Evolutionary conservation across 2,329 filamentous ascomycete genomes (phyloP), one percentile per base, ranked within the genome.

Genomic region (Neurospora sp.): DNA sequence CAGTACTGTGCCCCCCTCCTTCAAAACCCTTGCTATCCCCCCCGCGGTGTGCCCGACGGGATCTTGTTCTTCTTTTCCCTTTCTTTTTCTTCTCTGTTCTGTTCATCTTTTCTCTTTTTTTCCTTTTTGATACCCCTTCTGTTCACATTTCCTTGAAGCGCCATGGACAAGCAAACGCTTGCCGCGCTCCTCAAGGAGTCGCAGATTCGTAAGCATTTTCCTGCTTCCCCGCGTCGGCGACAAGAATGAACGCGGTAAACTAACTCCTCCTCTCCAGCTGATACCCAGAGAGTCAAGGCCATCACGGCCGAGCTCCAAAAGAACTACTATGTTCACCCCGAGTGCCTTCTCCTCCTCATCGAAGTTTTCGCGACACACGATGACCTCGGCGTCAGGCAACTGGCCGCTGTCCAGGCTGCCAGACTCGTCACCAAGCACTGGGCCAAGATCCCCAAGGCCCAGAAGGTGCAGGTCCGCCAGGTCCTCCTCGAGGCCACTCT

Each of bases 281-380:
- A 97, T 82, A 97, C 93, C 74, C 89, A 92, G 76, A 89, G 90
- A 82, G 90, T 97, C 81, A 96, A 97, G 87, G 89, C 91, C 74
- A 93, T 94, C 73, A 99, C 95, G 19, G 89, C 91, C 71, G 89
- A 93, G 77, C 88, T 98, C 71, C 94, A 97, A 82, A 96, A 96
- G 66, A 92, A 92, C 82, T 98, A 92, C 85, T 98, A 97, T 84
- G 90, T 89, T 77, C 88, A 93, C 75, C 91, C 95, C 46, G 88
- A 93, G 77, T 92, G 93, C 17, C 88, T 98, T 70, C 86, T 95
- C 69, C 89, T 92, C 76, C 90, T 98, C 73, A 88, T 98, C 75
- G 93, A 97, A 82, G 89, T 97, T 77, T 87, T 96, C 75, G 91
- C 93, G 76, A 92, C 91, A 70, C 91, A 97, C 81, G 84, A 89